Evolutionary conservation across 1,139 yeast species (phyloP), one percentile per base, ranked within the genome.

Genomic region (Sugiyamaella novakii): DNA sequence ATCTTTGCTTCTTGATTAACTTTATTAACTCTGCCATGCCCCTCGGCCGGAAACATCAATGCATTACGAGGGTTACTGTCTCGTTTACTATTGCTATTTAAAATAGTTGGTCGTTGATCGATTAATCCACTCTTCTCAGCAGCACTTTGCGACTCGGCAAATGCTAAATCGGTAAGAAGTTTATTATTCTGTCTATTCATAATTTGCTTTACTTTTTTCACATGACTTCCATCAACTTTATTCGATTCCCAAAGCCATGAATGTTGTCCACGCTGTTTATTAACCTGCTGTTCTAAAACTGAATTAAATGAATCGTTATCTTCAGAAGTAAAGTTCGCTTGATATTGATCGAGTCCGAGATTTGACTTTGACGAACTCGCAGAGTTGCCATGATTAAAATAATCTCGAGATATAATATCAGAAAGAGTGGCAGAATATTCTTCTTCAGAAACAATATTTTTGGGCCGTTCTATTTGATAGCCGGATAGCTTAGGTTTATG

Each of bases 281-380:
- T 51, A 18, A 56, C 54, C 25, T 59, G 57, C n/a, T 48, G 48
- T 24, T 59, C 65, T 17, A 64, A 49, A 11, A 67, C 46, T 8
- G 54, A 52, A 25, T 55, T 53, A 46, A 65, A 66, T 19, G 68
- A 62, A 8, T 60, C 64, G 47, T 66, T 67, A 47, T 67, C 71
- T 46, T 67, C 70, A 0, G 70, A 62, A 0, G 69, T 67, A 43
- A 60, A 58, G 14, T 51, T 57, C 6, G 57, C 56, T 41, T 65
- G 70, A 37, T 60, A 67, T 19, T 56, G 46, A n/a, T 56, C 55
- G 33, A 15, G 50, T 33, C 38, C 40, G 3, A 39, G 35, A 7
- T 28, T 15, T 7, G 46, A n/a, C 19, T 27, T 15, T 1, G 37
- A 22, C 19, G 48, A 15, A 12, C 37, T 27, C 24, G 11, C 18